Base-by-base conservation (phyloP, 2,329 filamentous ascomycete genomes). In the Coccinonectria pachysandricola region DNA sequence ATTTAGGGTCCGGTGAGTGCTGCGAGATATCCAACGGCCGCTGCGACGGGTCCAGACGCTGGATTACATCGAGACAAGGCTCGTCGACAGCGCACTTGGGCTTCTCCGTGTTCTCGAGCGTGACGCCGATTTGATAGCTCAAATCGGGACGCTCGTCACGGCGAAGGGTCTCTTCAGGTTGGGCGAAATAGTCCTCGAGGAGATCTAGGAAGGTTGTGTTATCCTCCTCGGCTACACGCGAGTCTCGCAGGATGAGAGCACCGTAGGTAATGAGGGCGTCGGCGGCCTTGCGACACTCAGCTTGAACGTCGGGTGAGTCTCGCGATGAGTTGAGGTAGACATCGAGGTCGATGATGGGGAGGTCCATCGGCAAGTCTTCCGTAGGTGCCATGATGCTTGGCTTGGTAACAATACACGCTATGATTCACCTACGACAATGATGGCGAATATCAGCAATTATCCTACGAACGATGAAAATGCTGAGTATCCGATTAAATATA, bases 131-230 rank as follows among this genome's bases (percentile, higher is more conserved):
- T 53, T 75, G 71, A 54, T 72, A 75, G 44, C 64, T 62, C 14
- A 75, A 54, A 43, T 67, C 65, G 5, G 71, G 71, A 3, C 68
- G 61, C 54, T 73, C 68, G 38, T 75, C 71, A 18, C 45, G 46
- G 24, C 48, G 49, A 18, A 75, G 57, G 3, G 44, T 48, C 7
- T 48, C 57, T 11, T 55, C 53, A 10, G 69, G 64, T 49, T 75
- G 71, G 17, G 68, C 68, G 43, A 75, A 75, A 57, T 75, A 75
- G 55, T 74, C 68, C 51, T 75, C 71, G n/a, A 75, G 62, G 19
- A 75, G 57, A 48, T 75, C 68, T 30, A 75, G 64, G 40, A 75
- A 75, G 28, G 56, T 52, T 14, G 54, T 53, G 54, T 75, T 75
- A 51, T 71, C 65, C 3, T 52, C 40, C 40, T 69, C 65, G 11